phyloP scores from a whole-genome alignment of 1,284 basidiomycete species.

The Trichosporon ovoides region DNA sequence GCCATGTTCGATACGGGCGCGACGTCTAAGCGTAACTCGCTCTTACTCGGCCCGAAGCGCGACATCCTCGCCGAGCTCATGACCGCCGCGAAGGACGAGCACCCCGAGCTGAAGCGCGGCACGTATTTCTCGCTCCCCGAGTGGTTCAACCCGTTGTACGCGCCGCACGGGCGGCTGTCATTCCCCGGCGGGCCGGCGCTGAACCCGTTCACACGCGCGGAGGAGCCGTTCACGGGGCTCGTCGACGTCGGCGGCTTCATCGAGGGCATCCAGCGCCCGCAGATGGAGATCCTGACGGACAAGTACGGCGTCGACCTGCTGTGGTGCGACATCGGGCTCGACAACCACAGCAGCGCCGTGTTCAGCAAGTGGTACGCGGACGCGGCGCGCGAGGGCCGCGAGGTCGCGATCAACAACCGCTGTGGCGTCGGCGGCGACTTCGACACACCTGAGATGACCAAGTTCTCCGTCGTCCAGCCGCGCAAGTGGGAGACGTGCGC shows the following conservation, averaged over 20 bases:
- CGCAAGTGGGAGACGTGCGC: constrained; percentile 56
- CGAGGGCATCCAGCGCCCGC: constrained; percentile 55
- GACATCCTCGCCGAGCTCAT: constrained; percentile 57
- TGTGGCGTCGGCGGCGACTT: constrained; percentile 50
- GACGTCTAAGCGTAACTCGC: constrained; percentile 54
- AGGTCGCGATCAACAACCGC: constrained; percentile 59
- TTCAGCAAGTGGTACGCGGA: constrained; percentile 56
- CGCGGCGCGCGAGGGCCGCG: constrained; percentile 52
- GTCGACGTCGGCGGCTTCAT: constrained; percentile 55
- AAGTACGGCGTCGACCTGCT: constrained; percentile 58
- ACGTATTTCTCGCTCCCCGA: constrained; percentile 47
- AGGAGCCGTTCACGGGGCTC: constrained; percentile 57
- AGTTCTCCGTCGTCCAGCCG: constrained; percentile 54
- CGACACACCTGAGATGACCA: constrained; percentile 58
- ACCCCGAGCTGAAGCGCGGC: constrained; percentile 23
- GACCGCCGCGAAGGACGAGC: constrained; percentile 51
- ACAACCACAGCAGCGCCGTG: constrained; percentile 54
- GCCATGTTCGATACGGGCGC: constrained; percentile 54
- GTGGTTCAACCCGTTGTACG: constrained; percentile 58
- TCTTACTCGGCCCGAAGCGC: constrained; percentile 54
- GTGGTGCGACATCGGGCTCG: constrained; percentile 57
- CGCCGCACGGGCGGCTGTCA: constrained; percentile 53
- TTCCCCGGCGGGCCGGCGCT: constrained; percentile 56
- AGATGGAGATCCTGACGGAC: constrained; percentile 56
- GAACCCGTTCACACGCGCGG: constrained; percentile 54